Base-by-base conservation (phyloP, 306 rosid species). In the Myrica gale region DNA sequence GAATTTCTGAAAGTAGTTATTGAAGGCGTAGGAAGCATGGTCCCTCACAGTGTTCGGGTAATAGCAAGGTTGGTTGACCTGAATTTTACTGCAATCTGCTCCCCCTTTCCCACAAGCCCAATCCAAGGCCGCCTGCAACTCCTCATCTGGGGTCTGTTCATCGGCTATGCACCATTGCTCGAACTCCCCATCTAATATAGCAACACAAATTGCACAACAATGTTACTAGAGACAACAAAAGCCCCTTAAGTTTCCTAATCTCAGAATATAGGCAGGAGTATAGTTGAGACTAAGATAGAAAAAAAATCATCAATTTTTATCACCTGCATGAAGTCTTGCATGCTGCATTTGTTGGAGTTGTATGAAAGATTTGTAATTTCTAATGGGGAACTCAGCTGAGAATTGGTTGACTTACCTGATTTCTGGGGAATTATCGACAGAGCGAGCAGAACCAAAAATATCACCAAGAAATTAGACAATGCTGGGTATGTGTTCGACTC, bases 21-120 rank as follows among this genome's bases (percentile, higher is more conserved):
- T 92, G 86, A 94, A 94, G 71, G 90, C 96, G 62, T 79, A 91
- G 71, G 97, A 91, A 87, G 96, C 93, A 79, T 91, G 98, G 73
- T 82, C 87, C 71, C 78, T 86, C 43, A 90, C 65, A 5, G 90
- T 90, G 86, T 89, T 78, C 71, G 97, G 98, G 6, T 74, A 63
- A 80, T 77, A 90, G 79, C 98, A 91, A 71, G 90, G 78, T 74
- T 93, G 88, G 74, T 86, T 85, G 51, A 47, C 68, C 50, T 85
- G 93, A 80, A 91, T 85, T 54, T 84, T 80, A 54, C 87, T 88
- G 26, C 97, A 92, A 78, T 94, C 84, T 42, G 91, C 98, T 51
- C 97, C 92, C 78, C 92, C 94, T 70, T 16, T 79, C 52, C 93
- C 91, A 75, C 98, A 89, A 10, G 96, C 93, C 97, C 98, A 92